These are phyloP conservation scores for Megacollybia marginata DNA, from an alignment of 768 basidiomycete genomes.

Conservation along the genomic window DNA sequence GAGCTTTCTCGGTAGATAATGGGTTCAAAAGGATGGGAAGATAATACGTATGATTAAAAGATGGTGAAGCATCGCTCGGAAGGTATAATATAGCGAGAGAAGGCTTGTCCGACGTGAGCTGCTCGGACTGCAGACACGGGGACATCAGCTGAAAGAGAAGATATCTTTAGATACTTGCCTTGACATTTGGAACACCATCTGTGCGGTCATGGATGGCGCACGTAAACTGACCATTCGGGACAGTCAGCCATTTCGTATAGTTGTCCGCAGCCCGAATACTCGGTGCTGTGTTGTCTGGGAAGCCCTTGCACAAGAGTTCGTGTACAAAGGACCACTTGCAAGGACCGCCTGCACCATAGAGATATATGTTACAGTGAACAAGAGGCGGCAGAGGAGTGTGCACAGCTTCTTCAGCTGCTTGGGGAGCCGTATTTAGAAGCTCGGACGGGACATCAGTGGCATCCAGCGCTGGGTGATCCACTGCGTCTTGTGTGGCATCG, in stretches of 20 bases:
- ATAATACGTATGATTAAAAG: slow-evolving; percentile 39
- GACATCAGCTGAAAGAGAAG: slow-evolving; percentile 30
- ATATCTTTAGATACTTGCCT: slow-evolving; percentile 16
- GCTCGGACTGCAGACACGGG: slow-evolving; percentile 9
- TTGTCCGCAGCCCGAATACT: slow-evolving; percentile 20
- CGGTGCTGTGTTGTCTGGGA: slow-evolving; percentile 19
- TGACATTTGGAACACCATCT: slow-evolving; percentile 27
- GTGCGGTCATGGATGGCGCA: slow-evolving; percentile 30
- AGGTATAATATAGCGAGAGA: slow-evolving; percentile 67
- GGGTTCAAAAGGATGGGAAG: slow-evolving; percentile 48
- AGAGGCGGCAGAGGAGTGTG: slow-evolving; percentile 17
- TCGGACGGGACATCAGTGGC: slow-evolving; percentile 30
- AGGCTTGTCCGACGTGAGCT: slow-evolving; percentile 31
- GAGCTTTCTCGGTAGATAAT: slow-evolving; percentile 14
- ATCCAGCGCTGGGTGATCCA: slow-evolving; percentile 27
- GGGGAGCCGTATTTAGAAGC: background rate
- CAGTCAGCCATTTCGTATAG: slow-evolving; percentile 20
- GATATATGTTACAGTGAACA: slow-evolving; percentile 48
- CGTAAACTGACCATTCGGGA: background rate
- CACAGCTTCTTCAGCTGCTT: slow-evolving; percentile 12
- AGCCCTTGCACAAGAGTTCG: slow-evolving; percentile 49
- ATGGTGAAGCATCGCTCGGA: slow-evolving; percentile 34
- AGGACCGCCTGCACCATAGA: slow-evolving; percentile 58
- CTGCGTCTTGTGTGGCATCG: slow-evolving; percentile 13
- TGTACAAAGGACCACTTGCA: slow-evolving; percentile 59